Percentiles rank a stretch among this genome's conserved stretches.
Evolutionary conservation across 192 early-diverging fungal genomes (phyloP).

Genomic region (Borealophlyctis nickersoniae): DNA sequence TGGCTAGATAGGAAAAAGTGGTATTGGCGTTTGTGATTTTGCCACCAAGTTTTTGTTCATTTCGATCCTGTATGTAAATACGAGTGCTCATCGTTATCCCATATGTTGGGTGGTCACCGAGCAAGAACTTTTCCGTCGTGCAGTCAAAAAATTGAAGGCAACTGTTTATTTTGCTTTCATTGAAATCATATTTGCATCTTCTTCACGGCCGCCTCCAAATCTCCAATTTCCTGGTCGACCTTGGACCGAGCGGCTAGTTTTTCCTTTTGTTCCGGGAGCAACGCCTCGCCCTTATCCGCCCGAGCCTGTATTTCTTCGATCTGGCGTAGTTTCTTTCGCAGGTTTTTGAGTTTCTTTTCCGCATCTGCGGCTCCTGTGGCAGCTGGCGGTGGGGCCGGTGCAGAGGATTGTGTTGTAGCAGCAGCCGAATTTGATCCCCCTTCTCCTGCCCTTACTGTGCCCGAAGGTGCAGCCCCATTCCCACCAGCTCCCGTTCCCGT

Average conservation of each 20-base stretch:
- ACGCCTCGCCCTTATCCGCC: conserved; percentile 36
- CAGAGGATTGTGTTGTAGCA: neutral
- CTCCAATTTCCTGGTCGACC: conserved; percentile 39
- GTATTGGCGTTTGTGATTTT: neutral
- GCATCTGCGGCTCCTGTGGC: conserved; percentile 4
- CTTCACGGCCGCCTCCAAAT: conserved; percentile 23
- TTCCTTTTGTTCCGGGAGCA: conserved; percentile 58
- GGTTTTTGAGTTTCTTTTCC: conserved; percentile 54
- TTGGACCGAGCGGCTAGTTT: conserved; percentile 56
- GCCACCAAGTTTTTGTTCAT: no score
- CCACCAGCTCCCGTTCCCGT: conserved; percentile 1
- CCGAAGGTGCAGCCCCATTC: neutral
- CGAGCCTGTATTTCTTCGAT: conserved; percentile 60
- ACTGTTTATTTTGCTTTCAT: no score
- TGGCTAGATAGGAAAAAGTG: neutral
- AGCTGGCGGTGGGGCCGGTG: neutral
- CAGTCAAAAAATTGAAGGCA: no score
- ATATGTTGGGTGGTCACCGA: no score
- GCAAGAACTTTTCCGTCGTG: no score
- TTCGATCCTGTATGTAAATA: no score
- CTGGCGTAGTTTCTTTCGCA: conserved; percentile 71
- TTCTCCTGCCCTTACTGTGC: neutral
- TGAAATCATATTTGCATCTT: neutral
- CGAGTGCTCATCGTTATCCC: no score
- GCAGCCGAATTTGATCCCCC: neutral